Conservation (phyloP, 192 early-diverging fungal genomes). For the Coemansia sp. region DNA sequence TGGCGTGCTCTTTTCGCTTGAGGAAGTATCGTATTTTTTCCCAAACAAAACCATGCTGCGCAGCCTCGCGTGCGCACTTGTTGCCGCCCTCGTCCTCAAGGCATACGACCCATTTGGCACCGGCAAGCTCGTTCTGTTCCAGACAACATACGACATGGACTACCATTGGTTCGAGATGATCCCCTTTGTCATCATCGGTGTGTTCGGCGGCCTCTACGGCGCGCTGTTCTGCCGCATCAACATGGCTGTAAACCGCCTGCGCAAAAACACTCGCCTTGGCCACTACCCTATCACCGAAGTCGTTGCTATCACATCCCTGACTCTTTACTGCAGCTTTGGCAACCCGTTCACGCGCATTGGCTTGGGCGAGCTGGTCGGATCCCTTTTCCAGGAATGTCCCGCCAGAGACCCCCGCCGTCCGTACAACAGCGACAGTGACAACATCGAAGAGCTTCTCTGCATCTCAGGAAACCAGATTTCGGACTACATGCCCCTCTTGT, state of each 20-base stretch:
- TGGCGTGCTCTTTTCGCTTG: constrained; percentile 90
- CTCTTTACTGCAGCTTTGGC: constrained; percentile 71
- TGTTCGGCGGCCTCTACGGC: constrained; percentile 79
- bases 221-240: constrained; percentile 77
- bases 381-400: constrained; percentile 87
- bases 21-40: constrained; percentile 89
- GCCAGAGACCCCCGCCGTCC: constrained; percentile 18
- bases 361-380: constrained; percentile 79
- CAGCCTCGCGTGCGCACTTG: constrained; percentile 69
- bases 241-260: constrained; percentile 63
- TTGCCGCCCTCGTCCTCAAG: constrained; percentile 58
- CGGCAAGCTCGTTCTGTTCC: constrained; percentile 59
- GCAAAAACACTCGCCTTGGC: constrained; percentile 71
- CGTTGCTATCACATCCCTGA: constrained; percentile 64
- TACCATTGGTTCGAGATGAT: constrained; percentile 75
- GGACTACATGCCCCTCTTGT: constrained; percentile 42
- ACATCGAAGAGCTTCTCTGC: constrained; percentile 67
- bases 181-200: constrained; percentile 65
- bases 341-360: constrained; percentile 86
- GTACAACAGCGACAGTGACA: constrained; percentile 41
- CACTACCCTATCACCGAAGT: constrained; percentile 76
- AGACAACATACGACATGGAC: constrained; percentile 63
- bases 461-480: constrained; percentile 46
- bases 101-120: constrained; percentile 58
- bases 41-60: constrained; percentile 63